Evolutionary conservation across 352 stramenopile species (phyloP).

Genomic region (Peronospora farinosa): DNA sequence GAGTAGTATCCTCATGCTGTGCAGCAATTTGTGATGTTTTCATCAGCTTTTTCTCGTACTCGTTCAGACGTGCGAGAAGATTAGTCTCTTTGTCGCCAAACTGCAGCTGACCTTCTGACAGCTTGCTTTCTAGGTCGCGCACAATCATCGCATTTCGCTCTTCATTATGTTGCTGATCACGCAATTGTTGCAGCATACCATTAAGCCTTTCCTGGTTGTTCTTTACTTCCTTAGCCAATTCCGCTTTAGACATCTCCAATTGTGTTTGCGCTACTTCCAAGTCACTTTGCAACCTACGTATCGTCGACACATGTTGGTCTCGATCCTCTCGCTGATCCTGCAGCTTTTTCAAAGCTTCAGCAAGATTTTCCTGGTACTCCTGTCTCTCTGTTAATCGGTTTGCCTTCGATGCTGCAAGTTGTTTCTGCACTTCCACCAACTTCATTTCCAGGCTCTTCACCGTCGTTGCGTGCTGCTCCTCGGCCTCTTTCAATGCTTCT

Average conservation of each 20-base stretch:
- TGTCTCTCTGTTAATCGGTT: background rate
- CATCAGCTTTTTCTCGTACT: constrained; percentile 2
- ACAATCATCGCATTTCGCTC: constrained; percentile 4
- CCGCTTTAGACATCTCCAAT: constrained; percentile 3
- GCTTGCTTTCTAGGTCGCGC: constrained; percentile 5
- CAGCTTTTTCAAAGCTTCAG: background rate
- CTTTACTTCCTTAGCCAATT: constrained; percentile 3
- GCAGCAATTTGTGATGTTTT: constrained; percentile 1
- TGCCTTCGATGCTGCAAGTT: constrained; percentile 2
- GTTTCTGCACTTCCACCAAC: constrained; percentile 2
- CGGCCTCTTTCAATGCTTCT: background rate
- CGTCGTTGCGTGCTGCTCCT: constrained; percentile 1
- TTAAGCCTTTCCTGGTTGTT: constrained; percentile 2
- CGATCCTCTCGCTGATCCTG: background rate
- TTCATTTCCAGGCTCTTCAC: background rate
- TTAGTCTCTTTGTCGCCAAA: constrained; percentile 5
- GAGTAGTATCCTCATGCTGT: constrained; percentile 12
- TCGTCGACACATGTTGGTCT: constrained; percentile 1
- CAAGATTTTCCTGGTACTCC: constrained; percentile 1
- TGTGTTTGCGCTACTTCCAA: constrained; percentile 8
- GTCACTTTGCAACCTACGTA: background rate
- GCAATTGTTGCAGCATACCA: constrained; percentile 4
- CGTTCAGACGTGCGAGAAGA: background rate
- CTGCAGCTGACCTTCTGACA: constrained; percentile 2
- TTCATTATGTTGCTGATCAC: constrained; percentile 4